Evolutionary conservation across 2,329 filamentous ascomycete species (phyloP).

Genomic region (Ceratocystis variospora): DNA sequence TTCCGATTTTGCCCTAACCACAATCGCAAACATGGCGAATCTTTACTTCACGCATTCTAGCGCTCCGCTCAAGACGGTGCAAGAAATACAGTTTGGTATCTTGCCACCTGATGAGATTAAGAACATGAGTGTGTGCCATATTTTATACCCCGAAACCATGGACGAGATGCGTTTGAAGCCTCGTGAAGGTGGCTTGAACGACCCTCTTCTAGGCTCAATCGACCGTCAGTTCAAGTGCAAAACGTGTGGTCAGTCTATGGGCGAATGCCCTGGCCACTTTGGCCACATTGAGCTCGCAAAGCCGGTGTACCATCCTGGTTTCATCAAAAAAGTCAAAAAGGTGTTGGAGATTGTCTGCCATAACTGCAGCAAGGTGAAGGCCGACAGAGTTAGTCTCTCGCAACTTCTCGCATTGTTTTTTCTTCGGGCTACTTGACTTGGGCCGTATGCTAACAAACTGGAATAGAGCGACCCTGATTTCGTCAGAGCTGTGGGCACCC

Average conservation of each 20-base stretch:
- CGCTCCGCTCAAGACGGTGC: constrained; percentile 90
- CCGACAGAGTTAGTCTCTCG: constrained; percentile 83
- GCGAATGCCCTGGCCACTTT: constrained; percentile 94
- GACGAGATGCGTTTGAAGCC: constrained; percentile 87
- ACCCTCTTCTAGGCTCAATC: constrained; percentile 90
- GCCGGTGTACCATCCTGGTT: constrained; percentile 88
- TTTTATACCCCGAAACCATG: constrained; percentile 99
- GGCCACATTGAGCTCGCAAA: constrained; percentile 96
- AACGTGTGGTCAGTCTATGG: constrained; percentile 90
- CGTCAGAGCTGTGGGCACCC: constrained; percentile 62
- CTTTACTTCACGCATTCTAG: constrained; percentile 81
- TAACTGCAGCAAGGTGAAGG: constrained; percentile 94
- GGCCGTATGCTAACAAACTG: constrained; percentile 39
- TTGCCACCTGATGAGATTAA: constrained; percentile 98
- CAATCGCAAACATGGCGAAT: constrained; percentile 64
- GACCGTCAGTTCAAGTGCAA: constrained; percentile 92
- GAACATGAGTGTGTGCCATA: constrained; percentile 92
- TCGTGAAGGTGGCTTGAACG: constrained; percentile 82
- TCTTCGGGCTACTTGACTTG: background rate
- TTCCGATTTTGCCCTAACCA: constrained; percentile 18
- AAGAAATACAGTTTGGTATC: constrained; percentile 98
- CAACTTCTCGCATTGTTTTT: background rate
- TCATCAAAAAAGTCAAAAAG: constrained; percentile 99
- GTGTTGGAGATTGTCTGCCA: constrained; percentile 97
- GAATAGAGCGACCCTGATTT: constrained; percentile 72